phyloP scores from a whole-genome alignment of 2,329 filamentous ascomycete species.

The Emergomyces africanus region DNA sequence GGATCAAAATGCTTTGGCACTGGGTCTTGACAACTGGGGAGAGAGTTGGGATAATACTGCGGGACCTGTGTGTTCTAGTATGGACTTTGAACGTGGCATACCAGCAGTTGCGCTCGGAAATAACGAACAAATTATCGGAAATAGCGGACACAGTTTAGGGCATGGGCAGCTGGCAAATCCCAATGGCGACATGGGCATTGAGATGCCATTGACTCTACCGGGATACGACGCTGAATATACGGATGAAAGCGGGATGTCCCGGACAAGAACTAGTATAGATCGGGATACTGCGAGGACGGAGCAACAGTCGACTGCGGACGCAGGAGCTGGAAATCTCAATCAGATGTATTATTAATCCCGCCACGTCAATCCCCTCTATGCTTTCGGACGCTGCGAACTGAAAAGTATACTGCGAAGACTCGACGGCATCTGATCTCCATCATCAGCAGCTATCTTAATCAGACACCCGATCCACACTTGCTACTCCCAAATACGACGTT shows the following conservation, averaged over 20 bases:
- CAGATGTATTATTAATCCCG: constrained; percentile 5
- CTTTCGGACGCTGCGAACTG: neutral
- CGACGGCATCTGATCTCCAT: neutral
- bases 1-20: constrained; percentile 48
- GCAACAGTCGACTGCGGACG: neutral
- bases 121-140: neutral
- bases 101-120: neutral
- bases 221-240: neutral
- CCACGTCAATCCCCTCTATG: neutral
- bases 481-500: neutral
- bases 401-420: neutral
- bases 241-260: neutral
- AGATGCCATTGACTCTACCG: neutral
- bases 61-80: neutral
- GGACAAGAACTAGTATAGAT: neutral
- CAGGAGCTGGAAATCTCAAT: neutral
- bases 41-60: constrained; percentile 3
- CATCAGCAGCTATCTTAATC: neutral
- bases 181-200: neutral
- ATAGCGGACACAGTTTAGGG: neutral
- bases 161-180: neutral
- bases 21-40: constrained; percentile 47
- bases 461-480: neutral
- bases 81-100: neutral
- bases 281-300: neutral